phyloP scores from a whole-genome alignment of 2,329 filamentous ascomycete species.

The Colletotrichum salicis region DNA sequence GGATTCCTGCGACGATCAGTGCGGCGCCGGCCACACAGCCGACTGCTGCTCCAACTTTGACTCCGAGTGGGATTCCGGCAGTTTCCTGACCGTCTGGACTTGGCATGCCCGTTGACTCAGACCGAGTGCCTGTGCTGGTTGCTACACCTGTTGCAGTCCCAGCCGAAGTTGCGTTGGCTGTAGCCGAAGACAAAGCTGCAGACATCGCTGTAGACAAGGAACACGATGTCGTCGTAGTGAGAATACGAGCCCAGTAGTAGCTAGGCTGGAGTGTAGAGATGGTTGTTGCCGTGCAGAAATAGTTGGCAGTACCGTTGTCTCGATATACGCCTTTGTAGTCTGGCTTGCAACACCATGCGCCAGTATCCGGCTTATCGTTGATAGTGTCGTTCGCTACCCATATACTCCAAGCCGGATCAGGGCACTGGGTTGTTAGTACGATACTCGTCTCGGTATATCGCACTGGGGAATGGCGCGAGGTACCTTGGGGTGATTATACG shows the following conservation, averaged over 20 bases:
- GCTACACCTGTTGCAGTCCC: neutral
- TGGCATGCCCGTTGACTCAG: neutral
- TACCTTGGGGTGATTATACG: constrained; percentile 1
- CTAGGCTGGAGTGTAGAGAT: neutral
- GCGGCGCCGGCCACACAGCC: neutral
- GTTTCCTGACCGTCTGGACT: neutral
- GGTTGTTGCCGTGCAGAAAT: neutral
- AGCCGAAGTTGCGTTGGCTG: neutral
- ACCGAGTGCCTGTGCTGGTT: neutral
- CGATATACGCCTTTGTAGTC: neutral
- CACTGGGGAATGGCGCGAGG: neutral
- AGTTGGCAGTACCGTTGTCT: neutral
- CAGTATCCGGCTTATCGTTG: neutral
- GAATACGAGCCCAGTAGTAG: neutral
- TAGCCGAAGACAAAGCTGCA: neutral
- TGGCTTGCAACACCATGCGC: constrained; percentile 4
- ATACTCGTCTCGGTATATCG: neutral
- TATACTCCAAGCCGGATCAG: neutral
- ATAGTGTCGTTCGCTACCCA: neutral
- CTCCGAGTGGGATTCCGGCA: neutral
- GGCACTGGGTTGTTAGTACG: neutral
- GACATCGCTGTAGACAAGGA: neutral
- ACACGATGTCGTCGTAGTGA: neutral
- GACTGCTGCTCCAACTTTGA: neutral
- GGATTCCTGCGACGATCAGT: neutral